A percentile compares a stretch with the other conserved stretches of the same genome.
phyloP scores from a whole-genome alignment of 805 yeast species.

The Kockiozyma suomiensis region DNA sequence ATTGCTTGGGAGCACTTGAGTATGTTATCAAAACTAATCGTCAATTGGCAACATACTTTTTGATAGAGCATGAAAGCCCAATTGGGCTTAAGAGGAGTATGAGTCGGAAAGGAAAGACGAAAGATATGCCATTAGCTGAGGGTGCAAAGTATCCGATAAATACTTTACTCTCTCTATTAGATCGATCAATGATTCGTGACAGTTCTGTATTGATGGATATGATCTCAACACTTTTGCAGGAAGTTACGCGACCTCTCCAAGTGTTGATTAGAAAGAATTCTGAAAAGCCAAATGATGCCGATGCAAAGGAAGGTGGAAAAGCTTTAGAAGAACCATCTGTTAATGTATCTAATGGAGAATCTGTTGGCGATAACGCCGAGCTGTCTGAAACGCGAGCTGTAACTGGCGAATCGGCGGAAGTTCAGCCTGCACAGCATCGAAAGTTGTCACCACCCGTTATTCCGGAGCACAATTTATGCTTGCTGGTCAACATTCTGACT shows the following conservation, averaged over 20 bases:
- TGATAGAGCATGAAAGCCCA: conserved; percentile 71
- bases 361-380: not conserved
- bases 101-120: conserved; percentile 40
- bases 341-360: not conserved
- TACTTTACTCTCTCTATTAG: conserved; percentile 62
- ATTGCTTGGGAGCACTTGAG: conserved; percentile 73
- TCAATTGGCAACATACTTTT: conserved; percentile 70
- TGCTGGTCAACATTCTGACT: conserved; percentile 66
- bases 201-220: conserved; percentile 77
- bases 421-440: conserved; percentile 9
- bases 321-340: not conserved
- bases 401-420: conserved; percentile 3
- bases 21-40: conserved; percentile 66
- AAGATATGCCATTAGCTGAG: conserved; percentile 41
- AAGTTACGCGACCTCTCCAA: conserved; percentile 72
- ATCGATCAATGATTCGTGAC: conserved; percentile 63
- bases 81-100: conserved; percentile 44
- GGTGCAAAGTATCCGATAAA: conserved; percentile 67
- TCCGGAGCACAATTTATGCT: conserved; percentile 61
- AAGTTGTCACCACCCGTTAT: conserved; percentile 59
- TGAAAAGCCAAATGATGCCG: conserved; percentile 2
- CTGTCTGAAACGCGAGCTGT: not conserved
- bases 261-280: conserved; percentile 50
- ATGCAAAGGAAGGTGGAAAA: not conserved
- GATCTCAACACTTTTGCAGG: conserved; percentile 71